A percentile compares a stretch with the other conserved stretches of the same genome.
Conservation (phyloP, 192 early-diverging fungal genomes). For the Allomyces javanicus region DNA sequence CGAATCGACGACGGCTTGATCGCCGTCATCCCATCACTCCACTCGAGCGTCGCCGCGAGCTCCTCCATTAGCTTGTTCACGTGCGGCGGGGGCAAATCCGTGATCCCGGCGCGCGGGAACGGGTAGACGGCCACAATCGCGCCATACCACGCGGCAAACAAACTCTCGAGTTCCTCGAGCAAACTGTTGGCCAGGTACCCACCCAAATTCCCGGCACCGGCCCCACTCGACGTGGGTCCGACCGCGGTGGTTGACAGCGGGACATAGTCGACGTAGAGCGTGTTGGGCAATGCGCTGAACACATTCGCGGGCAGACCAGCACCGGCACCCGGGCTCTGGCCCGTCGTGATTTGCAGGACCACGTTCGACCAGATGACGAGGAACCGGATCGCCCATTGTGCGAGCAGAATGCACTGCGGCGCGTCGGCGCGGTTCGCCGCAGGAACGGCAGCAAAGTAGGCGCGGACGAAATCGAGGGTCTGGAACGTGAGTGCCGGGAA, state of each 20-base stretch:
- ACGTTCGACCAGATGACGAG: neutral
- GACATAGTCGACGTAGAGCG: too few relatives aligned
- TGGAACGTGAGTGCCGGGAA: neutral
- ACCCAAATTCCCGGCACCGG: too few relatives aligned
- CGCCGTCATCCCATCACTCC: neutral
- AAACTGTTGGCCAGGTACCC: too few relatives aligned
- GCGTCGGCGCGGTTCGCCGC: neutral
- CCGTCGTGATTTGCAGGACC: neutral
- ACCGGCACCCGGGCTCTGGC: neutral
- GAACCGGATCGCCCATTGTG: neutral
- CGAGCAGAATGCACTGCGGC: neutral
- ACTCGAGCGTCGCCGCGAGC: neutral
- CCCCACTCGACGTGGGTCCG: too few relatives aligned
- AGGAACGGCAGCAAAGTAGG: neutral
- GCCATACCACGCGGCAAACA: neutral
- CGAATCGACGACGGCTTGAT: neutral
- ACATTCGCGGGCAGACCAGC: too few relatives aligned
- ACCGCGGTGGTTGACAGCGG: too few relatives aligned
- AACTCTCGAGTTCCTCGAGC: neutral
- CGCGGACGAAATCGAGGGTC: neutral
- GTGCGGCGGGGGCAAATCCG: neutral
- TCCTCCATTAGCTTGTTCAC: neutral
- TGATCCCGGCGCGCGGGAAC: neutral
- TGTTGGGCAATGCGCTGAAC: too few relatives aligned
- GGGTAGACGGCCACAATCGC: neutral